Conservation (phyloP, 768 basidiomycete genomes). For the Dacryopinax primogenitus region DNA sequence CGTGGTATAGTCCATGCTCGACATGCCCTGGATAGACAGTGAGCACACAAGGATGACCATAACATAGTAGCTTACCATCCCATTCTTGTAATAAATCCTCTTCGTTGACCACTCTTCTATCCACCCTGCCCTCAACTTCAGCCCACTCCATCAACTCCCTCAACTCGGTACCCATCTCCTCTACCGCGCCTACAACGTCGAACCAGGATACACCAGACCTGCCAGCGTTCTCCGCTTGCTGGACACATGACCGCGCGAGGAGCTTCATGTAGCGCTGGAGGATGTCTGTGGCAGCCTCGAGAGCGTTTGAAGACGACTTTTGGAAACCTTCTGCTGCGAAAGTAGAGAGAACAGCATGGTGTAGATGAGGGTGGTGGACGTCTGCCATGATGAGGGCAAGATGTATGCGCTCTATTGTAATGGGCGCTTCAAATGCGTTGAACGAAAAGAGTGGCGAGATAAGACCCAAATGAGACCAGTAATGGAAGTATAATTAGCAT, state of each 20-base stretch:
- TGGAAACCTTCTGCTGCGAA: constrained; percentile 69
- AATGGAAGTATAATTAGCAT: neutral
- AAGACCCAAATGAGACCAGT: neutral
- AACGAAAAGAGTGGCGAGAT: neutral
- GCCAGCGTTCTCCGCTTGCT: constrained; percentile 66
- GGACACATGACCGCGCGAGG: constrained; percentile 51
- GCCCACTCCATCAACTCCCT: constrained; percentile 41
- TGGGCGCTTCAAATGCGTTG: too few relatives aligned
- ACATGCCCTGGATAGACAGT: neutral
- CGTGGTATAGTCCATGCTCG: neutral
- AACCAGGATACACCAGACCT: constrained; percentile 37
- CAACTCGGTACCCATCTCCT: constrained; percentile 59
- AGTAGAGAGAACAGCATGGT: constrained; percentile 26
- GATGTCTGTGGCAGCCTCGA: constrained; percentile 57
- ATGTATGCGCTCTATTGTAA: too few relatives aligned
- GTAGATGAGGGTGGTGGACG: neutral
- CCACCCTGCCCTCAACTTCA: constrained; percentile 53
- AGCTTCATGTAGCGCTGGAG: constrained; percentile 60
- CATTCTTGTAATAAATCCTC: neutral
- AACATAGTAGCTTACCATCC: neutral
- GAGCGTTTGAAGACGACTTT: constrained; percentile 59
- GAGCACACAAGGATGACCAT: neutral
- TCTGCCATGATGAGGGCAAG: constrained; percentile 2
- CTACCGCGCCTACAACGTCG: constrained; percentile 54
- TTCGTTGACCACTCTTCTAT: constrained; percentile 28